Evolutionary conservation across 768 basidiomycete genomes (phyloP).

Genomic region (Russula emetica): DNA sequence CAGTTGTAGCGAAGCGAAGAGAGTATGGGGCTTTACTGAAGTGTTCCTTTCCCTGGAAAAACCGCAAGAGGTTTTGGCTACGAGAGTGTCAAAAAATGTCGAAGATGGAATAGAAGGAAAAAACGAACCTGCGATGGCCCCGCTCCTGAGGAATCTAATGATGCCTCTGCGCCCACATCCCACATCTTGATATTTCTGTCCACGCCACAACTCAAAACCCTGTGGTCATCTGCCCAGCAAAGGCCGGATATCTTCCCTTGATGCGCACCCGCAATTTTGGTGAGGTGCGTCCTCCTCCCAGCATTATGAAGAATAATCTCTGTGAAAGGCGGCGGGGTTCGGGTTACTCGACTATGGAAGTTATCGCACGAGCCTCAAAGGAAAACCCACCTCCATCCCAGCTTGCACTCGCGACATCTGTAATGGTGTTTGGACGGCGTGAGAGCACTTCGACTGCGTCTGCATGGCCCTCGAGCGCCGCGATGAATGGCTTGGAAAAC

Average conservation of each 20-base stretch:
- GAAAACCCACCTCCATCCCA: slow-evolving; percentile 85
- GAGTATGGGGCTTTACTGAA: slow-evolving; percentile 64
- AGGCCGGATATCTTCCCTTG: slow-evolving; percentile 83
- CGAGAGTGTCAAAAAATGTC: slow-evolving; percentile 7
- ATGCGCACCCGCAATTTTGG: slow-evolving; percentile 66
- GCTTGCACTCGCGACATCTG: slow-evolving; percentile 48
- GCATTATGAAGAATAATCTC: slow-evolving; percentile 86
- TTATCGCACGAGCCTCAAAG: no score
- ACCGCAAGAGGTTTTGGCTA: slow-evolving; percentile 58
- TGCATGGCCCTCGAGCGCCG: slow-evolving; percentile 83
- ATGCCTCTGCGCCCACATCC: slow-evolving; percentile 41
- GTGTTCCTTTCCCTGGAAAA: slow-evolving; percentile 81
- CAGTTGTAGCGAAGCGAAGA: neutral
- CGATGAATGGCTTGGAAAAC: slow-evolving; percentile 95
- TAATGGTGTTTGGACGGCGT: slow-evolving; percentile 18
- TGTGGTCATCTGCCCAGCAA: slow-evolving; percentile 61
- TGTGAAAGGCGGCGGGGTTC: slow-evolving; percentile 35
- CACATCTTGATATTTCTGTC: slow-evolving; percentile 83
- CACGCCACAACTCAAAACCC: slow-evolving; percentile 73
- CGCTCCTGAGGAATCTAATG: slow-evolving; percentile 34
- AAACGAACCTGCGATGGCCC: slow-evolving; percentile 39
- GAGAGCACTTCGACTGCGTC: slow-evolving; percentile 20
- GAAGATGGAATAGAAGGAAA: neutral
- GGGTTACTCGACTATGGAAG: neutral
- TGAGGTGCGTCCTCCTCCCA: slow-evolving; percentile 48